Base-by-base conservation (phyloP, 225 moss, liverwort and hornwort genomes). In the Polytrichum commune region DNA sequence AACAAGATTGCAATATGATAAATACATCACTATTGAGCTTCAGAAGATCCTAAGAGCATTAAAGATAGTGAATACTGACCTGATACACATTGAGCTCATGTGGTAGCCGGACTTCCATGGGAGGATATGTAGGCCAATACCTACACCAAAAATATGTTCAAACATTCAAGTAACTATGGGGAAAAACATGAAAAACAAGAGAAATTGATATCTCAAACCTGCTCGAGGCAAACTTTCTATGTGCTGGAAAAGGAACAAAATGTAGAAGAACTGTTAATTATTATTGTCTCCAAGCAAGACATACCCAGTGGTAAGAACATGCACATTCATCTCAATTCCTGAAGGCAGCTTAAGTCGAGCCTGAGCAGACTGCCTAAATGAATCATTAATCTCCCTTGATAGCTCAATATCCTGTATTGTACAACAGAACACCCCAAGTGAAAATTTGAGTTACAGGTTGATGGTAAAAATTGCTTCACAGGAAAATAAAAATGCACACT, bases 101-200 rank as follows among this genome's bases (percentile, higher is more conserved):
- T 23, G 97, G 97, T 54, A 98, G 91, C 70, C 92, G 82, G 55
- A 95, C 91, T 79, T 98, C 97, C 94, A 98, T 98, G 18, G 97
- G 97, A 62, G 97, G 94, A 75, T 98, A 98, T 25, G 97, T 98
- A 65, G 97, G 97, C 97, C 97, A 98, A 77, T 98, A 98, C 46
- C 97, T 98, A 83, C 74, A 75, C 32, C 76, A 78, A 60, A 35
- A 69, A 4, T 78, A 18, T 33, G 67, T 62, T 27, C 64, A 64
- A 64, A 64, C 19, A 65, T 18, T 19, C 65, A 53, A 5, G 33
- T 7, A 18, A 28, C 62, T 18, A 53, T 61, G 22, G 77, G 73
- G 38, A 63, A 19, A 13, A 69, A 27, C 54, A 8, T 23, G 54
- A 60, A 62, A 80, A 13, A 54, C 20, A 63, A 46, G 46, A 13